These are phyloP conservation scores for Ajuga reptans DNA, from an alignment of 305 asterid species.

Conservation along the genomic window DNA sequence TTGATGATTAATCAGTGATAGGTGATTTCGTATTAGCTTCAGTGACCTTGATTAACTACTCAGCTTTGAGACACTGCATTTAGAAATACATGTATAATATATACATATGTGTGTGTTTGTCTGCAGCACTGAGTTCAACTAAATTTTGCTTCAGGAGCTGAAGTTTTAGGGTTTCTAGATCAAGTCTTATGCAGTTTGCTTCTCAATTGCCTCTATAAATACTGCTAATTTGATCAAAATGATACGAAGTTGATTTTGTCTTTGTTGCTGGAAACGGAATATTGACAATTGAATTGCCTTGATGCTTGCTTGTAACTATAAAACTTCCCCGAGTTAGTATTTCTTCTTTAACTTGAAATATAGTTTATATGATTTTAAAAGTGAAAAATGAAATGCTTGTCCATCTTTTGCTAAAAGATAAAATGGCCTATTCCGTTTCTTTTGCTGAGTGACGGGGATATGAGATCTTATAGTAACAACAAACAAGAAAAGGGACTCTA, in stretches of 20 bases:
- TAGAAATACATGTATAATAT: not conserved
- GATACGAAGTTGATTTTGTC: not conserved
- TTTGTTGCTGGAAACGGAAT: not conserved
- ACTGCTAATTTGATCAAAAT: not conserved
- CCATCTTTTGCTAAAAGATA: not conserved
- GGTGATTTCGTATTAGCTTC: not conserved
- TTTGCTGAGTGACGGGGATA: not conserved
- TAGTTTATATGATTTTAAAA: not conserved
- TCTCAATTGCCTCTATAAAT: not conserved
- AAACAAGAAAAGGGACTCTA: not conserved
- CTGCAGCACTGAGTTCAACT: not conserved
- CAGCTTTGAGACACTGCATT: not conserved
- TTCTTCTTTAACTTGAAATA: conserved; percentile 6
- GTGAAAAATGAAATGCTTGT: not conserved
- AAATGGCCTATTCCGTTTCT: not conserved
- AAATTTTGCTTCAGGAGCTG: not conserved
- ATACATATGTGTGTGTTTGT: not conserved
- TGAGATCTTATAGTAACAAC: not conserved
- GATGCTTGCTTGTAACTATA: not conserved
- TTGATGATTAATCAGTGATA: not conserved
- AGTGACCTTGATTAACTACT: not conserved
- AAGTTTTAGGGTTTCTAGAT: not conserved
- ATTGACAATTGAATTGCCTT: not conserved
- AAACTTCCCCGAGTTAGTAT: conserved; percentile 5
- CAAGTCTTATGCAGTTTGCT: not conserved